Percentiles rank a stretch among this genome's conserved stretches.
Evolutionary conservation across 208 protist genomes (phyloP).

Genomic region (Trypanosoma caninum): DNA sequence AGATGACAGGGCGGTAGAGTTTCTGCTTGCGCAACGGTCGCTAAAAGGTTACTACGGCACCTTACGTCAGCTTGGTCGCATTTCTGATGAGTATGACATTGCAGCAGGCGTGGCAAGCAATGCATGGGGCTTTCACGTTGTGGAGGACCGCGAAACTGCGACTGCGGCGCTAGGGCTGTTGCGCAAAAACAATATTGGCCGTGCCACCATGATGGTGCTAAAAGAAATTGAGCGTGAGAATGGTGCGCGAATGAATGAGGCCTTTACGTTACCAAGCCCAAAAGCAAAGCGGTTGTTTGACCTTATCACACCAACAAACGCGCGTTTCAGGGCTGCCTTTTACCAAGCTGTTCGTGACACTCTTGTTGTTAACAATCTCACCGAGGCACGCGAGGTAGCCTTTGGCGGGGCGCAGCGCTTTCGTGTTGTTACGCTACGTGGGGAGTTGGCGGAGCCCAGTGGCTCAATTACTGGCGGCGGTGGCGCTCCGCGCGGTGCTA

Average conservation of each 20-base stretch:
- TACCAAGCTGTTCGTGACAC: slow-evolving; percentile 97
- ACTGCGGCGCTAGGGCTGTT: slow-evolving; percentile 91
- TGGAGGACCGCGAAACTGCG: slow-evolving; percentile 94
- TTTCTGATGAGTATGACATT: slow-evolving; percentile 96
- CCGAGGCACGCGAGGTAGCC: slow-evolving; percentile 86
- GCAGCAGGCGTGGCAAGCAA: slow-evolving; percentile 97
- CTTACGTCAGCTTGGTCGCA: slow-evolving; percentile 97
- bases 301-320: slow-evolving; percentile 89
- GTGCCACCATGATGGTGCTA: slow-evolving; percentile 98
- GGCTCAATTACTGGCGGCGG: slow-evolving; percentile 99
- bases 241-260: slow-evolving; percentile 31
- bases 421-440: slow-evolving; percentile 96
- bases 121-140: slow-evolving; percentile 97
- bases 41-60: slow-evolving; percentile 94
- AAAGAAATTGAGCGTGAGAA: slow-evolving; percentile 88
- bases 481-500: slow-evolving; percentile 66
- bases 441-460: slow-evolving; percentile 95
- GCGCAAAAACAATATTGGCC: slow-evolving; percentile 92
- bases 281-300: slow-evolving; percentile 91
- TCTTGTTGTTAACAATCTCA: slow-evolving; percentile 93
- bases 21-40: slow-evolving; percentile 75
- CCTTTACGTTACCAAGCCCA: slow-evolving; percentile 55
- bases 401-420: slow-evolving; percentile 70
- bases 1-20: slow-evolving; percentile 84
- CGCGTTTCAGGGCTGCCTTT: slow-evolving; percentile 92